These are phyloP conservation scores for Aspergillus biplanus DNA, from an alignment of 495 filamentous ascomycete species.

Conservation along the genomic window DNA sequence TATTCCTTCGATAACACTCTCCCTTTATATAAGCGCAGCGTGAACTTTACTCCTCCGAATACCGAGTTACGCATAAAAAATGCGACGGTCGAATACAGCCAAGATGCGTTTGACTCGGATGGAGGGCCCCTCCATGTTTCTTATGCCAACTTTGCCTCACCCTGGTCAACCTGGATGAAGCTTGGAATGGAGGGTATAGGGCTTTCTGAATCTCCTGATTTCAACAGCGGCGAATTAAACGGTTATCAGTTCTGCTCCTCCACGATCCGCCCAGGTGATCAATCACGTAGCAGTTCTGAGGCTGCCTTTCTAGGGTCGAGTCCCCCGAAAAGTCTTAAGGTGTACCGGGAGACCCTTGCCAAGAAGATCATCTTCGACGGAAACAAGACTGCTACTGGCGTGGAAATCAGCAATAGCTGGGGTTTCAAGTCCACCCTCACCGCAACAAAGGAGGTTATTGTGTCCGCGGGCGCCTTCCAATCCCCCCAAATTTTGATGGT, in stretches of 20 bases:
- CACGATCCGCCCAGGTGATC: constrained; percentile 40
- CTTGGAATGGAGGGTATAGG: constrained; percentile 44
- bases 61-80: constrained; percentile 37
- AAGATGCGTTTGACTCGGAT: constrained; percentile 29
- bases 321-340: constrained; percentile 1
- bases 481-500: constrained; percentile 57
- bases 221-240: constrained; percentile 45
- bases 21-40: constrained; percentile 57
- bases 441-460: constrained; percentile 56
- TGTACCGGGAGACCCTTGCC: constrained; percentile 45
- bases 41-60: constrained; percentile 56
- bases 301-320: constrained; percentile 31
- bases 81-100: constrained; percentile 49
- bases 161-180: constrained; percentile 48
- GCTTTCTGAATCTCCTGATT: constrained; percentile 36
- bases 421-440: constrained; percentile 27
- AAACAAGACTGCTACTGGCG: constrained; percentile 24
- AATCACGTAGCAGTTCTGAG: constrained; percentile 46
- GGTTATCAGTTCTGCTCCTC: constrained; percentile 43
- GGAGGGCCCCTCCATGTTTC: constrained; percentile 55
- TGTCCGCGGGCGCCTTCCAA: constrained; percentile 56
- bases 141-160: constrained; percentile 51
- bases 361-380: constrained; percentile 45
- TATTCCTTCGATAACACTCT: constrained; percentile 57
- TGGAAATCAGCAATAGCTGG: constrained; percentile 18